phyloP scores from a whole-genome alignment of 441 rosid species.

The Pelargonium cotyledonis region DNA sequence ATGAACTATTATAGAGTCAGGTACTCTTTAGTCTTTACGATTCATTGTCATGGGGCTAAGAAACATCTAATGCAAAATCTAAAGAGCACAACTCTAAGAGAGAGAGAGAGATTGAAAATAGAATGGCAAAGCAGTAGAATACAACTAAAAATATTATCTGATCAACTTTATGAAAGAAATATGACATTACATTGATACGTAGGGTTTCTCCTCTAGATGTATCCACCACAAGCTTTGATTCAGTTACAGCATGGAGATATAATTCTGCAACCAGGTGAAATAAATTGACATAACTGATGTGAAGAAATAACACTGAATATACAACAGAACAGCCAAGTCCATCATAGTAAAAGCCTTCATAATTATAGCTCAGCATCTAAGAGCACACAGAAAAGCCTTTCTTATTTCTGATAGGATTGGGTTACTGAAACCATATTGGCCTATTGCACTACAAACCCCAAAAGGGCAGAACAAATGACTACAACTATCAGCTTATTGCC shows the following conservation, averaged over 20 bases:
- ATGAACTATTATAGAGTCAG: not conserved
- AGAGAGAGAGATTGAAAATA: not conserved
- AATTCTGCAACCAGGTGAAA: slow-evolving; percentile 45
- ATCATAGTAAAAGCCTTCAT: not conserved
- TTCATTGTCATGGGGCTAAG: not conserved
- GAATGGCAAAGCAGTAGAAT: not conserved
- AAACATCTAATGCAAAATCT: not conserved
- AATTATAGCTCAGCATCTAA: not conserved
- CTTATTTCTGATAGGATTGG: not conserved
- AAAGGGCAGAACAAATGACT: not conserved
- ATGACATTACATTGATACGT: slow-evolving; percentile 65
- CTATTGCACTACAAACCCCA: not conserved
- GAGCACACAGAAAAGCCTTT: not conserved
- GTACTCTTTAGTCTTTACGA: not conserved
- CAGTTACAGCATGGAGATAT: slow-evolving; percentile 72
- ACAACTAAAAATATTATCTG: not conserved
- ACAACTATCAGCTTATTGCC: no score
- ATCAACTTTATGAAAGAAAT: not conserved
- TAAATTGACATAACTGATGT: slow-evolving; percentile 4
- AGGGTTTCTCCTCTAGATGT: slow-evolving; percentile 88
- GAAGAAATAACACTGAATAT: not conserved
- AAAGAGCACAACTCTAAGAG: not conserved
- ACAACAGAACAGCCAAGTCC: not conserved
- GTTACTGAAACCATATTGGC: not conserved
- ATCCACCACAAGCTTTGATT: slow-evolving; percentile 85